Conservation (phyloP, 2,329 filamentous ascomycete genomes). For the Fonsecaea multimorphosa region DNA sequence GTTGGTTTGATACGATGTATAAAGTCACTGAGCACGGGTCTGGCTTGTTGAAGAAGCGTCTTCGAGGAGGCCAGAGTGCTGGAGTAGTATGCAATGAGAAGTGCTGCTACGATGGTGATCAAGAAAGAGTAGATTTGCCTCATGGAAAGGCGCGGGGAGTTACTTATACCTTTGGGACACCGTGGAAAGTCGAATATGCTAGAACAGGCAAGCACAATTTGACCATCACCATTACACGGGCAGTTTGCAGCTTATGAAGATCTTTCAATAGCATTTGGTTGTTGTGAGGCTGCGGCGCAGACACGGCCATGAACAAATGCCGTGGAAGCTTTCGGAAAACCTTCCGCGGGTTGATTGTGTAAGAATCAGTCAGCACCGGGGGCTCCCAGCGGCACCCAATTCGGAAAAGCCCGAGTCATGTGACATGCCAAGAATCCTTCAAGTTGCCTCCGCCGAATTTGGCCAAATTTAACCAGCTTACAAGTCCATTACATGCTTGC, state of each 20-base stretch:
- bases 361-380: conserved; percentile 35
- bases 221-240: conserved; percentile 8
- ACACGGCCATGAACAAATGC: neutral
- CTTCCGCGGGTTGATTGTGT: conserved; percentile 29
- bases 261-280: conserved; percentile 6
- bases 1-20: conserved; percentile 16
- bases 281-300: neutral
- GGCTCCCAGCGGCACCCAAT: too few relatives aligned
- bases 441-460: neutral
- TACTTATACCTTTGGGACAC: conserved; percentile 29
- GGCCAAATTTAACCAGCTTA: neutral
- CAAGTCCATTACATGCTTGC: neutral
- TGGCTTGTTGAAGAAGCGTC: conserved; percentile 29
- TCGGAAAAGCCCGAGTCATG: neutral
- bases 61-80: conserved; percentile 33
- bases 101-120: conserved; percentile 31
- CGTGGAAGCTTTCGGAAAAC: conserved; percentile 9
- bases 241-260: conserved; percentile 22
- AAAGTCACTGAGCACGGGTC: conserved; percentile 23
- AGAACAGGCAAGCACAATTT: conserved; percentile 22
- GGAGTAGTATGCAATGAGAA: conserved; percentile 27
- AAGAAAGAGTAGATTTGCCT: conserved; percentile 30
- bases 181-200: conserved; percentile 26
- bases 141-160: conserved; percentile 20
- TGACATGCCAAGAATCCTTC: neutral